A percentile compares a stretch with the other conserved stretches of the same genome.
Evolutionary conservation across 495 filamentous ascomycete species (phyloP).

Genomic region (Hypoxylon lienhwacheense): DNA sequence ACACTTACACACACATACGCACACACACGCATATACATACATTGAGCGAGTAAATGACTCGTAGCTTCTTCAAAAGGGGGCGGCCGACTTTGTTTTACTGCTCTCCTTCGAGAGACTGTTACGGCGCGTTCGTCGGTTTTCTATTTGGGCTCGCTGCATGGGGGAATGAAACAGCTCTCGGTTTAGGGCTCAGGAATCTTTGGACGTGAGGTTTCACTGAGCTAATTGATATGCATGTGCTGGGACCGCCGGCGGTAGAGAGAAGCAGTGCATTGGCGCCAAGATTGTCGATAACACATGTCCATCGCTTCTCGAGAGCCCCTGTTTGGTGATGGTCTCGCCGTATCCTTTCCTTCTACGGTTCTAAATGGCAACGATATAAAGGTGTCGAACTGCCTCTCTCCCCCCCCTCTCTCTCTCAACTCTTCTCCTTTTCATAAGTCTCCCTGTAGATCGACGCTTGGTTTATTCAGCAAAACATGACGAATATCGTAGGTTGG

Average conservation of each 20-base stretch:
- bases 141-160: neutral
- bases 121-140: neutral
- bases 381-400: too few relatives aligned
- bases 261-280: constrained; percentile 12
- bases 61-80: neutral
- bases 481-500: too few relatives aligned
- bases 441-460: neutral
- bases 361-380: neutral
- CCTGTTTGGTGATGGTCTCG: neutral
- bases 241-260: neutral
- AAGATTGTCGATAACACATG: constrained; percentile 23
- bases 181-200: neutral
- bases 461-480: too few relatives aligned
- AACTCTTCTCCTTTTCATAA: neutral
- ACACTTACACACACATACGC: too few relatives aligned
- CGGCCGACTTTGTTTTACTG: too few relatives aligned
- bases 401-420: too few relatives aligned
- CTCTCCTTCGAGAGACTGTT: neutral
- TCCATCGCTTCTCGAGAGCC: constrained; percentile 3
- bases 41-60: constrained; percentile 7
- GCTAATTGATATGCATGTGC: constrained; percentile 8
- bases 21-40: neutral
- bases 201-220: neutral
- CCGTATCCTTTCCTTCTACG: neutral
- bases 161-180: neutral